Percentiles rank a stretch among this genome's conserved stretches.
Evolutionary conservation across 805 yeast species (phyloP).

Genomic region (Saccharomycopsis lassenensis): DNA sequence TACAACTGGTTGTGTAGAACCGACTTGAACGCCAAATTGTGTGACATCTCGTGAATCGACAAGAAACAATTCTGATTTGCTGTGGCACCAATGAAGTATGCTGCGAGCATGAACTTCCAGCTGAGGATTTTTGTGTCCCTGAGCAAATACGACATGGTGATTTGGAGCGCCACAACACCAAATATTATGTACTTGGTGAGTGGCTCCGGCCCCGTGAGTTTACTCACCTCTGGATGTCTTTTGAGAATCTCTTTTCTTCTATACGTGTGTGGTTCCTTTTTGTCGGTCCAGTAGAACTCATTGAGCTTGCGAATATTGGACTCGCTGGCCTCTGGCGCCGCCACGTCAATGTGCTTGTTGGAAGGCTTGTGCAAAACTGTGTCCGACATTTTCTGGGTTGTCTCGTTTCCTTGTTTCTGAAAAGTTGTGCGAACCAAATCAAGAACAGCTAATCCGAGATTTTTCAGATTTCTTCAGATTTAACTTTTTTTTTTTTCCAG

Average conservation of each 20-base stretch:
- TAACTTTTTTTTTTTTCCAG: too few relatives aligned
- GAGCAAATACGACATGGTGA: conserved; percentile 49
- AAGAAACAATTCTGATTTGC: conserved; percentile 74
- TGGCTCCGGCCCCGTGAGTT: conserved; percentile 80
- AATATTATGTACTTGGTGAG: conserved; percentile 65
- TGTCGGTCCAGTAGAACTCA: conserved; percentile 79
- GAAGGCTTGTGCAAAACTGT: conserved; percentile 17
- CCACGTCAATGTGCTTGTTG: conserved; percentile 12
- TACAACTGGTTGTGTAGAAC: conserved; percentile 71
- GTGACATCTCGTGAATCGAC: conserved; percentile 83
- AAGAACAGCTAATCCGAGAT: too few relatives aligned
- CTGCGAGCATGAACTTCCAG: conserved; percentile 45
- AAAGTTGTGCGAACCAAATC: too few relatives aligned
- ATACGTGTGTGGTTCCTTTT: conserved; percentile 67
- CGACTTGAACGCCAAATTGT: conserved; percentile 70
- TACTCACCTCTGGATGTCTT: conserved; percentile 68
- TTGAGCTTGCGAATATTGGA: conserved; percentile 23
- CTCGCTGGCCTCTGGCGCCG: conserved; percentile 10
- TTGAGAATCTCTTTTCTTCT: conserved; percentile 65
- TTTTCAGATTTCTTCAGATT: too few relatives aligned
- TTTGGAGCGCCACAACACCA: conserved; percentile 58
- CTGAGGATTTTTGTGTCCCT: conserved; percentile 42
- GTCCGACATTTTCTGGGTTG: conserved; percentile 9
- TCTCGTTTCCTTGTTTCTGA: too few relatives aligned
- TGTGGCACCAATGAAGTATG: conserved; percentile 80